These are phyloP conservation scores for Fallopia convolvulus DNA, from an alignment of 148 eudicot species.

Conservation along the genomic window DNA sequence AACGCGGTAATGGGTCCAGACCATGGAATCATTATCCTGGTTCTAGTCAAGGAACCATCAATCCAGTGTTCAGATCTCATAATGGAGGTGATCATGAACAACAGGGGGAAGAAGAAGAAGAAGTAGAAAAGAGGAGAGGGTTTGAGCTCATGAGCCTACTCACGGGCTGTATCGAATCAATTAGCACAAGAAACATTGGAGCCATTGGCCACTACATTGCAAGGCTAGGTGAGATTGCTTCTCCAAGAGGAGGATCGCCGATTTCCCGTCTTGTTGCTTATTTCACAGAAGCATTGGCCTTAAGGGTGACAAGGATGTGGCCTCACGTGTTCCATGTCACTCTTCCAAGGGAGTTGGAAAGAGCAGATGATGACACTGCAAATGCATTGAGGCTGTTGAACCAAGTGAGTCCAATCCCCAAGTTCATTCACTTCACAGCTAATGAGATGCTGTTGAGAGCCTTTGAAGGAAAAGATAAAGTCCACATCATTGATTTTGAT, in stretches of 20 bases:
- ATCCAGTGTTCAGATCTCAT: background rate
- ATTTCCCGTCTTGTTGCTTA: conserved; percentile 67
- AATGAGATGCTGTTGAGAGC: conserved; percentile 83
- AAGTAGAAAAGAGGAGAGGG: conserved; percentile 45
- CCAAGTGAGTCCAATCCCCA: conserved; percentile 76
- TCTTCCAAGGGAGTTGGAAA: conserved; percentile 61
- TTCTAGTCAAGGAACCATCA: conserved; percentile 31
- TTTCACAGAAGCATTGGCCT: conserved; percentile 75
- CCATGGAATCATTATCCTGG: conserved; percentile 21
- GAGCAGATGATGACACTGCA: conserved; percentile 53
- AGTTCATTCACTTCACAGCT: conserved; percentile 83
- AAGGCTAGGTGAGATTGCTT: conserved; percentile 72
- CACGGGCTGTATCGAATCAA: conserved; percentile 61
- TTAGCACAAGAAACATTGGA: conserved; percentile 46
- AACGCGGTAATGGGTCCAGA: conserved; percentile 57
- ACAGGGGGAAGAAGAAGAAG: conserved; percentile 32
- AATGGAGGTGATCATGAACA: conserved; percentile 17
- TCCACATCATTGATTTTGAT: conserved; percentile 89
- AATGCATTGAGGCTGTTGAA: conserved; percentile 67
- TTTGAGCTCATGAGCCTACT: conserved; percentile 71
- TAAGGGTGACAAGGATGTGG: conserved; percentile 73
- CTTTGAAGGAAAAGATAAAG: conserved; percentile 76
- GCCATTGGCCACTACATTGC: conserved; percentile 52
- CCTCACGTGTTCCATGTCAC: conserved; percentile 61
- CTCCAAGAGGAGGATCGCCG: conserved; percentile 62